phyloP scores from a whole-genome alignment of 2,329 filamentous ascomycete species.

The Nemania serpens region DNA sequence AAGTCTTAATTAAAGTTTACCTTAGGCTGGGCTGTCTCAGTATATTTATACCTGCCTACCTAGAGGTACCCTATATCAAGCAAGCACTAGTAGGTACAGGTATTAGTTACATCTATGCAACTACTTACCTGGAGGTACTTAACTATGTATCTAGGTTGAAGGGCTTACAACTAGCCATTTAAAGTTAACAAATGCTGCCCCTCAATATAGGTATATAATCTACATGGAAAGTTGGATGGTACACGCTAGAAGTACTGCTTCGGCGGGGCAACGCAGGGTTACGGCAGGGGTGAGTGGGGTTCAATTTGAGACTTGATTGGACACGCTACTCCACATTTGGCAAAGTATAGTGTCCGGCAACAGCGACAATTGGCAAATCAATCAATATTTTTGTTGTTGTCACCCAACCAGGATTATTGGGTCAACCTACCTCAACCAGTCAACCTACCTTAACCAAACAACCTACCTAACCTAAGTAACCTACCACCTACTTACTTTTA shows the following conservation, averaged over 20 bases:
- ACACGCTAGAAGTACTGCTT: neutral
- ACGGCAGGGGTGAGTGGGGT: slow-evolving; percentile 7
- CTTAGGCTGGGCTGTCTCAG: no score
- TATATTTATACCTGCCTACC: no score
- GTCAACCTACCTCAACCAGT: neutral
- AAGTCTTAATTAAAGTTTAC: no score
- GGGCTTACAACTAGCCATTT: neutral
- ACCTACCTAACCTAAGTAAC: neutral
- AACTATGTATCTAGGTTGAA: no score
- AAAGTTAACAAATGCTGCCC: neutral
- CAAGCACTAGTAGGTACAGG: no score
- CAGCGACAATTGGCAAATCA: slow-evolving; percentile 21
- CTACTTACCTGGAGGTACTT: no score
- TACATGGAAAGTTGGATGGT: no score
- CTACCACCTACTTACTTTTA: no score
- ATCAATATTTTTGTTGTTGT: slow-evolving; percentile 31
- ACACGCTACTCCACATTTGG: neutral
- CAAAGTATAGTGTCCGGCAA: slow-evolving; percentile 17
- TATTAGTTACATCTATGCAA: no score
- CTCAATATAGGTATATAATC: neutral
- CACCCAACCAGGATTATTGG: slow-evolving; percentile 3
- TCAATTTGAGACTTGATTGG: slow-evolving; percentile 9
- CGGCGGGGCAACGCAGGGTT: slow-evolving; percentile 22
- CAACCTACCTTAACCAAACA: neutral
- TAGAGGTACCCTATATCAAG: no score